These are phyloP conservation scores for Linderniella brevidens DNA, from an alignment of 257 asterid species.

Conservation along the genomic window DNA sequence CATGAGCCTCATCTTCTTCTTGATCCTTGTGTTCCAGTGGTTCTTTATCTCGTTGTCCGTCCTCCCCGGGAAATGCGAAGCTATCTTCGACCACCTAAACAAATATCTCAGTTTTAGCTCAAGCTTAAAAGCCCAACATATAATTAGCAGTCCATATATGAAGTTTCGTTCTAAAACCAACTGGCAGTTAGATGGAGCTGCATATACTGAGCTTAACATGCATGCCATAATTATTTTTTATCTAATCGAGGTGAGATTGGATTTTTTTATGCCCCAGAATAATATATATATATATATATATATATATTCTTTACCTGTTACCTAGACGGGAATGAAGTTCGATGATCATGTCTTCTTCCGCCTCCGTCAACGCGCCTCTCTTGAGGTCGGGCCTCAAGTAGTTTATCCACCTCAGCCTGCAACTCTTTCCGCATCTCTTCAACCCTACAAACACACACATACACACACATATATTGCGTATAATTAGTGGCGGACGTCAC, in stretches of 20 bases:
- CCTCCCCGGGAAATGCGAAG: conserved; percentile 40
- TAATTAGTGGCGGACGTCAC: conserved; percentile 2
- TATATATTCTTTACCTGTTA: conserved; percentile 31
- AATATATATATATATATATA: no score
- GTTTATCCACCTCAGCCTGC: conserved; percentile 81
- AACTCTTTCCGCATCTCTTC: conserved; percentile 83
- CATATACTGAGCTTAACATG: no score
- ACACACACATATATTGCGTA: no score
- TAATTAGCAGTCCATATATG: no score
- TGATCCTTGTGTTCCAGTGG: conserved; percentile 27
- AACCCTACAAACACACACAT: conserved; percentile 43
- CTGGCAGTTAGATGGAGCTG: no score
- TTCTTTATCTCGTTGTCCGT: conserved; percentile 25
- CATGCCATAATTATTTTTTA: no score
- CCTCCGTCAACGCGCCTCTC: conserved; percentile 66
- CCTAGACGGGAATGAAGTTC: conserved; percentile 71
- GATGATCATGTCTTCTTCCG: conserved; percentile 73
- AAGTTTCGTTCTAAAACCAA: no score
- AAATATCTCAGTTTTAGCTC: no score
- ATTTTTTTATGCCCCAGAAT: no score
- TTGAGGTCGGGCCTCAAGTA: conserved; percentile 75
- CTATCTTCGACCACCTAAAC: conserved; percentile 79
- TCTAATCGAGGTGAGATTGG: no score
- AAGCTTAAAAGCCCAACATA: no score
- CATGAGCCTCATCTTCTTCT: conserved; percentile 18